These are phyloP conservation scores for Gossypium schwendimanii DNA, from an alignment of 441 rosid species.

Conservation along the genomic window DNA sequence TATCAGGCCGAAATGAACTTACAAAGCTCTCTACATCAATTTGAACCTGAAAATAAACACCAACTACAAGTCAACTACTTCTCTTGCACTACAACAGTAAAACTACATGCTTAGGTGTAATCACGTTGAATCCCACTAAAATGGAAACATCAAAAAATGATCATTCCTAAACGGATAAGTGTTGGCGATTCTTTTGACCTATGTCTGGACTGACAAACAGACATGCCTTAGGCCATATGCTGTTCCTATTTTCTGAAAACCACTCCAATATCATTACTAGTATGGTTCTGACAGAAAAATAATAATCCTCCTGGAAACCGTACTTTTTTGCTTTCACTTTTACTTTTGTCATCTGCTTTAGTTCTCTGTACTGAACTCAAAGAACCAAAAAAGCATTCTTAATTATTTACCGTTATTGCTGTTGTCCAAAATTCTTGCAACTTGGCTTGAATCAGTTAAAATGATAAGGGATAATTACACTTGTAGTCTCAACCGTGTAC, in stretches of 20 bases:
- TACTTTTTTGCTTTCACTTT: no score
- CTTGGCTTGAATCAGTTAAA: no score
- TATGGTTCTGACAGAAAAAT: not conserved
- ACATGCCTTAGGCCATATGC: not conserved
- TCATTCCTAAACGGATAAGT: not conserved
- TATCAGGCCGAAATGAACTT: constrained; percentile 80
- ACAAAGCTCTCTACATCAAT: constrained; percentile 79
- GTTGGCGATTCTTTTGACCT: not conserved
- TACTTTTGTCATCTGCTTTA: no score
- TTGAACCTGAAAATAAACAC: constrained; percentile 53
- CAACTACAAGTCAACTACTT: not conserved
- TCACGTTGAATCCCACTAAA: not conserved
- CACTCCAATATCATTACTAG: not conserved
- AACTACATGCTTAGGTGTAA: not conserved
- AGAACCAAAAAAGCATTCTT: no score
- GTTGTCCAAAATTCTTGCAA: no score
- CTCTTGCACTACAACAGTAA: not conserved
- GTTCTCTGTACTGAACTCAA: no score
- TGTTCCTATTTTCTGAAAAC: not conserved
- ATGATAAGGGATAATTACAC: no score
- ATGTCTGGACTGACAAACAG: not conserved
- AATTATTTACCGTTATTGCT: no score
- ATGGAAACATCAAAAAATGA: not conserved
- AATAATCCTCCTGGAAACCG: not conserved
- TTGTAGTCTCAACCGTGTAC: no score